Conservation (phyloP, 2,329 filamentous ascomycete genomes). For the Fusarium fujikuroi region DNA sequence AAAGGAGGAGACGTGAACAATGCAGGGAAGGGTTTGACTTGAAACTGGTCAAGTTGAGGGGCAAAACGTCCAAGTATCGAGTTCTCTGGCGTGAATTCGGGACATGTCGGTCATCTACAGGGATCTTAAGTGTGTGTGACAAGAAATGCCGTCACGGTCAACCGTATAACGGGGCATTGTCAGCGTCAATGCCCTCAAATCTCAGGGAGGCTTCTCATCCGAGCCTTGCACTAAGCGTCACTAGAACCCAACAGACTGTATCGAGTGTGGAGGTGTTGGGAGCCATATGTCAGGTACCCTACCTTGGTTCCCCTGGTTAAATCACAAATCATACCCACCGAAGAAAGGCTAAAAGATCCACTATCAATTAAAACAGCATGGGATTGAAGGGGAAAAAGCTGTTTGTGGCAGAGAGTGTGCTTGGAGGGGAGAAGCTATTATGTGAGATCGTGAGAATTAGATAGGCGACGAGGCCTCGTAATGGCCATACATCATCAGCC, state of each 20-base stretch:
- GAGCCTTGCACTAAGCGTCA: conserved; percentile 31
- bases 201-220: conserved; percentile 26
- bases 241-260: conserved; percentile 37
- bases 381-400: conserved; percentile 29
- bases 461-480: conserved; percentile 24
- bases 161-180: conserved; percentile 9
- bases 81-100: conserved; percentile 43
- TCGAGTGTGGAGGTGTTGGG: conserved; percentile 38
- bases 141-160: conserved; percentile 42
- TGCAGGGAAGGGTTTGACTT: conserved; percentile 11
- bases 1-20: not conserved
- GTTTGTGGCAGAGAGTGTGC: conserved; percentile 33
- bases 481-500: not conserved
- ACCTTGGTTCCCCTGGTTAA: conserved; percentile 36
- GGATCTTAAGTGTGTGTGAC: conserved; percentile 34
- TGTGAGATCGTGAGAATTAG: conserved; percentile 42
- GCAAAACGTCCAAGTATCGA: conserved; percentile 15
- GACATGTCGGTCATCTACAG: conserved; percentile 41
- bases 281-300: conserved; percentile 38
- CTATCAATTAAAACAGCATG: conserved; percentile 38
- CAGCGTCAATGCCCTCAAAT: conserved; percentile 23
- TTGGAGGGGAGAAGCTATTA: conserved; percentile 30
- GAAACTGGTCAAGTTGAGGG: conserved; percentile 22
- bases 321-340: conserved; percentile 36
- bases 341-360: conserved; percentile 31